Evolutionary conservation across 441 rosid species (phyloP), one percentile per base, ranked within the genome.

Genomic region (Macaranga tanarius): DNA sequence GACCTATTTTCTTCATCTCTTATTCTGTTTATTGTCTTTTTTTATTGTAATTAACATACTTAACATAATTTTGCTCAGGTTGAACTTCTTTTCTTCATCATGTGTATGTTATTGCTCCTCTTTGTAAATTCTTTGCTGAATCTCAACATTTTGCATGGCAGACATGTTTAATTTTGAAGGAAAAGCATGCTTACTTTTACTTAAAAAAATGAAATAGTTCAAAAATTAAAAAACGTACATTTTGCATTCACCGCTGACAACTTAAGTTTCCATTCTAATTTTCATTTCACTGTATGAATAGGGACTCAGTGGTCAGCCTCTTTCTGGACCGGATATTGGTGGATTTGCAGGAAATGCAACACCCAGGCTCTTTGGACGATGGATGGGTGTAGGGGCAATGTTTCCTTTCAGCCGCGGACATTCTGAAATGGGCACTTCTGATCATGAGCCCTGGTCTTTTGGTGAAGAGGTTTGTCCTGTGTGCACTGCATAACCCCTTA

Each of bases 311-410:
- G 99, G 96, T 67, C 99, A 95, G 83, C 98, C 96, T 34, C 81
- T 95, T 79, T 85, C 99, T 22, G 99, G 99, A 75, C 97, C 99
- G 77, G 98, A 95, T 86, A 91, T 95, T 69, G 99, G 99, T 81
- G 99, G 99, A 62, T 93, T 86, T 82, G 92, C 73, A 59, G 99
- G 95, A 72, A 92, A 95, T 84, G 97, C 99, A 28, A 82, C 97
- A 38, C 94, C 99, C 7, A 89, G 84, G 79, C 88, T 95, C 66
- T 95, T 91, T 75, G 99, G 95, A 71, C 85, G 95, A 74, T 95
- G 98, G 99, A 89, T 95, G 99, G 99, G 96, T 12, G 34, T 95
- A 40, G 99, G 97, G 69, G 89, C 99, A 55, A 83, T 95, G 96
- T 91, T 92, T 79, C 98, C 99, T n/a, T 95, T 95, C 74, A 89